Evolutionary conservation across 106 monocot genomes (phyloP), one percentile per base, ranked within the genome.

Genomic region (Dendrobium nobile): DNA sequence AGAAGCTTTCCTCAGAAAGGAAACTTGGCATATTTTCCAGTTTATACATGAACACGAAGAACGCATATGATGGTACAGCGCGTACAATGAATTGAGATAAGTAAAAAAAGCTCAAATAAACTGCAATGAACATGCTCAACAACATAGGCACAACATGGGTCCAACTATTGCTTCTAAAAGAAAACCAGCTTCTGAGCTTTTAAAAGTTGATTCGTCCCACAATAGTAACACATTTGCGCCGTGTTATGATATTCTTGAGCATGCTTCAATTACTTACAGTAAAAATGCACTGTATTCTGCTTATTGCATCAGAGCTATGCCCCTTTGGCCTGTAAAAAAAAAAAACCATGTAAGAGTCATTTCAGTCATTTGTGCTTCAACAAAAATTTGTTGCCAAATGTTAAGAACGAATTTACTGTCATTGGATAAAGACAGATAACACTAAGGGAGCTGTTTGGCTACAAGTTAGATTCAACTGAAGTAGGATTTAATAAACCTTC

Each of bases 41-140:
- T 61, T 61, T 61, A 61, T 61, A 61, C 61, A 61, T 61, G 61
- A 61, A 54, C 54, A 9, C 54, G 9, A 9, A 15, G 15, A 56
- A n/a, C 61, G 61, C n/a, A 22, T 61, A 61, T 61, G 19, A 56
- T 61, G 61, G 61, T 61, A 61, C 20, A 70, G 15, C 16, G 70
- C 0, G 28, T 4, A 28, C 4, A 70, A 70, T 70, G 70, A 70
- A 70, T 37, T 70, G 70, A 33, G 70, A 70, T 70, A 37, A 70
- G 37, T 70, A 16, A 33, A 37, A 33, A 33, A 70, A 37, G 33
- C 37, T 13, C 37, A 70, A 28, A 33, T 70, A 70, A 70, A 70
- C 37, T 33, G 70, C 70, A 70, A 70, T 70, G 37, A 70, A 65
- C 64, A 65, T 22, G 64, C 24, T 65, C 64, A 65, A 65, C 64